Evolutionary conservation across 2,329 filamentous ascomycete genomes (phyloP).

Genomic region (Pseudogymnoascus sp.): DNA sequence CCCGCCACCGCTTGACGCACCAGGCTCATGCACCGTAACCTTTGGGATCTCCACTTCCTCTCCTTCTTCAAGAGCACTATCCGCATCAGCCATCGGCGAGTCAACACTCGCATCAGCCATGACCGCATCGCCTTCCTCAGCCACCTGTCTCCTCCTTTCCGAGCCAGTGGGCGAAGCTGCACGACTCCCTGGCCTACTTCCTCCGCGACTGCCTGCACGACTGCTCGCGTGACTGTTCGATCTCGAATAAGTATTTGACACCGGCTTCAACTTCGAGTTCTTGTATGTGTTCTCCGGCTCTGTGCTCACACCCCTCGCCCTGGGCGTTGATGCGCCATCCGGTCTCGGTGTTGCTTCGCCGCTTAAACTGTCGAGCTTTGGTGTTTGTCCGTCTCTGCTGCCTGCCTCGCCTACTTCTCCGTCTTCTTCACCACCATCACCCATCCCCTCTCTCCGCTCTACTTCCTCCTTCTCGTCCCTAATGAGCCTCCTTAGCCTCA

Average conservation of each 20-base stretch:
- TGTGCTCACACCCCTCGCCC: constrained; percentile 25
- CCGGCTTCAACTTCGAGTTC: constrained; percentile 29
- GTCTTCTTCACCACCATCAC: constrained; percentile 47
- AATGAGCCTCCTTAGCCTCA: constrained; percentile 74
- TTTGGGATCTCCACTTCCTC: constrained; percentile 33
- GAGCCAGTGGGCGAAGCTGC: constrained; percentile 29
- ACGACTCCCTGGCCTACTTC: constrained; percentile 34
- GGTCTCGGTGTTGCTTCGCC: constrained; percentile 41
- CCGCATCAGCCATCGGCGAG: constrained; percentile 22
- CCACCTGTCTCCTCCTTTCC: constrained; percentile 16
- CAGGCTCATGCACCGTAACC: constrained; percentile 43
- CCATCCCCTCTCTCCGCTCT: constrained; percentile 76
- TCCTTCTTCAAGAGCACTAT: not conserved
- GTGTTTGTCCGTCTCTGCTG: constrained; percentile 43
- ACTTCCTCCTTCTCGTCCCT: constrained; percentile 94
- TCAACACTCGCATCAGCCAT: constrained; percentile 45
- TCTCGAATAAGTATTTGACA: constrained; percentile 17
- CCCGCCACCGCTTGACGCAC: constrained; percentile 13
- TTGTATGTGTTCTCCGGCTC: constrained; percentile 29
- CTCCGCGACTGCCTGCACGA: constrained; percentile 26
- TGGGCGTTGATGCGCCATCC: constrained; percentile 29
- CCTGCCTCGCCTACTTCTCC: constrained; percentile 49
- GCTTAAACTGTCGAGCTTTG: constrained; percentile 40
- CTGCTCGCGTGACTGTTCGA: not conserved
- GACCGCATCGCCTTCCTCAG: constrained; percentile 43